Evolutionary conservation across 2,329 filamentous ascomycete genomes (phyloP).

Genomic region (Apiospora sp.): DNA sequence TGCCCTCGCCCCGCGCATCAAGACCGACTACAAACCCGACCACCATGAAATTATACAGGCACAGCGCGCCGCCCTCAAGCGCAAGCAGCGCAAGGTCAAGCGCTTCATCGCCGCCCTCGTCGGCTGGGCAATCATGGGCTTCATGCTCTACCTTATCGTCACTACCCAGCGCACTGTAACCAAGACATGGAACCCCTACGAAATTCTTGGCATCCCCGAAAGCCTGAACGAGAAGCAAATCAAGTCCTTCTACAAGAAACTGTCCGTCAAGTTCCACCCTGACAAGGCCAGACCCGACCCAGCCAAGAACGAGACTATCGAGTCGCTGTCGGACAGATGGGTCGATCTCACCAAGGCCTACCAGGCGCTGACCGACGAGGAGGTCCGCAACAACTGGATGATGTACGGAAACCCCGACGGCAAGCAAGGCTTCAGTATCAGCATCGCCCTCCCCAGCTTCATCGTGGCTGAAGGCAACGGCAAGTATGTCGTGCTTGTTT

Average conservation of each 20-base stretch:
- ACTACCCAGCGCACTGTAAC: slow-evolving; percentile 75
- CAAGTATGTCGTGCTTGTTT: slow-evolving; percentile 92
- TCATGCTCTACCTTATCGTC: slow-evolving; percentile 90
- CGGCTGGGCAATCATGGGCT: slow-evolving; percentile 85
- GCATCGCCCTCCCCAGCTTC: slow-evolving; percentile 92
- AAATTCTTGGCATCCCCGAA: slow-evolving; percentile 88
- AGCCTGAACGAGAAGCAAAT: slow-evolving; percentile 88
- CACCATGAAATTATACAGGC: slow-evolving; percentile 84
- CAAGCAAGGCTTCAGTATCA: slow-evolving; percentile 98
- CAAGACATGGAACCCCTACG: slow-evolving; percentile 96
- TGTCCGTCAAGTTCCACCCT: slow-evolving; percentile 88
- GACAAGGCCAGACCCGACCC: slow-evolving; percentile 89
- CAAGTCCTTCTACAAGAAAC: slow-evolving; percentile 86
- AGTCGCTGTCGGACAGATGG: slow-evolving; percentile 85
- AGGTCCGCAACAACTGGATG: slow-evolving; percentile 95
- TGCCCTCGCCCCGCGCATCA: slow-evolving; percentile 82
- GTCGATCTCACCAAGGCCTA: slow-evolving; percentile 98
- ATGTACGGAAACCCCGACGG: slow-evolving; percentile 97
- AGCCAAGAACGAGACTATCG: slow-evolving; percentile 86
- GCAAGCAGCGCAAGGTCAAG: slow-evolving; percentile 89
- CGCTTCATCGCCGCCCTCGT: slow-evolving; percentile 76
- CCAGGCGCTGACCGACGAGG: slow-evolving; percentile 96
- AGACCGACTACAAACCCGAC: slow-evolving; percentile 80
- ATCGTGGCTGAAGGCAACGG: slow-evolving; percentile 93
- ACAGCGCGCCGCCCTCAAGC: slow-evolving; percentile 85